Evolutionary conservation across 1,284 basidiomycete genomes (phyloP), one percentile per base, ranked within the genome.

Genomic region (Ustilago nuda): DNA sequence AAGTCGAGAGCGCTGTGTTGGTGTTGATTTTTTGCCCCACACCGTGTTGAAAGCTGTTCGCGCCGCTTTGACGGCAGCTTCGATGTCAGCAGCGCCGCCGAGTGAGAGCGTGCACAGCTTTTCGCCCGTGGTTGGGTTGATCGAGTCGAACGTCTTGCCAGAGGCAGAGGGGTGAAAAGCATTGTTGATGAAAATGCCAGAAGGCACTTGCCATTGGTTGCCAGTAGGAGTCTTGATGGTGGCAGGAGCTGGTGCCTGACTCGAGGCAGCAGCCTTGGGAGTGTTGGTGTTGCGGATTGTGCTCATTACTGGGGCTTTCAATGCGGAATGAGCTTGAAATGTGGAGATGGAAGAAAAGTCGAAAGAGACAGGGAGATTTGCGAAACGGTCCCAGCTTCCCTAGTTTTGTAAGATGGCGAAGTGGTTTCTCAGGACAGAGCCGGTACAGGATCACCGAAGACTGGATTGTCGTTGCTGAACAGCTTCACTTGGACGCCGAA

Each of bases 1-100:
- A 66, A 92, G 87, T 77, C 89, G 88, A 19, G 90, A 91, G 59
- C 94, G 91, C 74, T 89, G 68, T 3, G 58, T 57, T 5, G 68
- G 70, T 11, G 63, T 66, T 11, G 60, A 68, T 17, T 68, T 78
- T 46, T 61, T 59, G 36, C 78, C 79, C 80, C 80, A 80, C 1
- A 61, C 54, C 4, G 69, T 78, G 50, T 71, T 55, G 78, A 67
- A 79, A 8, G 79, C 78, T 32, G 72, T 68, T 33, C 76, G 68
- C 2, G 80, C 80, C 13, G 78, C 78, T 43, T 68, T 72, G 50
- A 82, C 81, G 1, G 81, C 81, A 30, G 62, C 61, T 51, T 82
- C 81, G 37, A 82, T 62, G 43, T 82, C 81, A 27, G 72, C 72
- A 11, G 67, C 73, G n/a, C 70, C 65, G 11, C 72, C 80, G 23